Evolutionary conservation across 306 rosid species (phyloP).

Genomic region (Vigna mungo): DNA sequence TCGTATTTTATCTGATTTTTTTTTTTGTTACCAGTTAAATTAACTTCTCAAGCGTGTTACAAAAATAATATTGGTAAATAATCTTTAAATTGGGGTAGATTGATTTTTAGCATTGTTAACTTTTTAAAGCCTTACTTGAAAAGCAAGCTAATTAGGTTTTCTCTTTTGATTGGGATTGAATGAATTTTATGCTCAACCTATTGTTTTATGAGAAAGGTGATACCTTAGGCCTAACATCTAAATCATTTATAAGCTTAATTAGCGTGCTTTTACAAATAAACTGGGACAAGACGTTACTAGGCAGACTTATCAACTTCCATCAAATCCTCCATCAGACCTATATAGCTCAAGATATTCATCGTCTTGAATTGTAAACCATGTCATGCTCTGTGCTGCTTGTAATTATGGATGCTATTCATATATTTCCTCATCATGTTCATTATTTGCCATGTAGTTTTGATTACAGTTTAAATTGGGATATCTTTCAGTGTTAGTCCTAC

Average conservation of each 20-base stretch:
- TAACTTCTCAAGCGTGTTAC: neutral
- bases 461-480: conserved; percentile 44
- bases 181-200: conserved; percentile 7
- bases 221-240: neutral
- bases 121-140: neutral
- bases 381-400: conserved; percentile 9
- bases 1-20: neutral
- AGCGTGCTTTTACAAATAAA: conserved; percentile 10
- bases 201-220: neutral
- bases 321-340: neutral
- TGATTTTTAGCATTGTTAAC: neutral
- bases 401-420: conserved; percentile 11
- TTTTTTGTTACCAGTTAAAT: neutral
- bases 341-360: neutral
- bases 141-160: too few species aligned
- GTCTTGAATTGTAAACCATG: conserved; percentile 1
- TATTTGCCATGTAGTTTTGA: conserved; percentile 35
- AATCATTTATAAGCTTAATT: conserved; percentile 1
- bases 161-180: neutral
- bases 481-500: conserved; percentile 67
- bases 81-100: neutral
- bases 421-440: conserved; percentile 23
- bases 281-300: conserved; percentile 8
- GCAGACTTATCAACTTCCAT: neutral
- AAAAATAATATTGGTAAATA: neutral